Evolutionary conservation across 1,284 basidiomycete species (phyloP), one percentile per base, ranked within the genome.

Genomic region (Ceratorhiza oryzae-sativae): DNA sequence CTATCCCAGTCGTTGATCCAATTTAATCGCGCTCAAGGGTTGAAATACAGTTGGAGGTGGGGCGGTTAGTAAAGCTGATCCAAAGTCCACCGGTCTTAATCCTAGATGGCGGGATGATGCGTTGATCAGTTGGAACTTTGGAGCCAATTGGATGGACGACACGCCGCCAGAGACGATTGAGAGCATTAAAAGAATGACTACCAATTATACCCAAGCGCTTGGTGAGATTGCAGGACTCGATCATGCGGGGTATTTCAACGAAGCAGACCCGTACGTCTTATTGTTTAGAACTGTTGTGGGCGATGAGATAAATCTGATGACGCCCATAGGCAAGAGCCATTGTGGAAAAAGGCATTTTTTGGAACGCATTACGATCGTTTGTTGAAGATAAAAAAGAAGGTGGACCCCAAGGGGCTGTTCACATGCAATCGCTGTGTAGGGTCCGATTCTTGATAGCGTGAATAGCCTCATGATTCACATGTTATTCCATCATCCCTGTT

Each of bases 81-180:
- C 82, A 0, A 77, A 79, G 49, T 81, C 81, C 2, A 79, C 78
- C 9, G 83, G 82, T 12, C 71, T 84, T 23, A 82, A 84, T 73
- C 84, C 83, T 4, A 80, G 80, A 3, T 85, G 83, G 83, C 78
- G 84, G 3, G 77, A 79, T 9, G 67, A 59, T 23, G 80, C 82
- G 1, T 49, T 84, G 27, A 76, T 78, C 6, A 77, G 82, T 59
- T 71, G 77, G 10, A 45, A 76, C 9, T 73, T 77, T 18, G 76
- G 70, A 3, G 56, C 59, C 5, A 36, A 12, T 5, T 84, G 84
- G 84, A 63, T 74, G 0, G 81, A 83, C 27, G 78, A 78, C 4
- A 51, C 78, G 1, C 72, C 79, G 0, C 60, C 73, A 2, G 62
- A 73, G 0, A 77, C 77, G 0, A 81, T 84, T 12, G 41, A 77